Percentiles rank a stretch among this genome's conserved stretches.
Conservation (phyloP, 257 asterid species). For the Scutellaria baicalensis region DNA sequence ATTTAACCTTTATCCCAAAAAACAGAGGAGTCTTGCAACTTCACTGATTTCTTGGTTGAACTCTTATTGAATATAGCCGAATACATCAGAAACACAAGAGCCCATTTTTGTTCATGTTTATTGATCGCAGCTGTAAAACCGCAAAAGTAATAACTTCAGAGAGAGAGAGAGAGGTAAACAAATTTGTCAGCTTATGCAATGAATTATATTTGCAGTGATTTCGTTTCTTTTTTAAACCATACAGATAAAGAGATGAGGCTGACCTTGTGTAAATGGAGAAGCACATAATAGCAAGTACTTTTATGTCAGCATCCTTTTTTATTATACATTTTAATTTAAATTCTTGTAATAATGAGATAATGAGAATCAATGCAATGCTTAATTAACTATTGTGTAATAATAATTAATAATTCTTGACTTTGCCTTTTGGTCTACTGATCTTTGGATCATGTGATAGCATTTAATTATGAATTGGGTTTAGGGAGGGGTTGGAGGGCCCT, state of each 20-base stretch:
- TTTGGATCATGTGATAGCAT: conserved; percentile 51
- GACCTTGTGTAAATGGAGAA: conserved; percentile 1
- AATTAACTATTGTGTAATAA: background rate
- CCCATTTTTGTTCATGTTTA: background rate
- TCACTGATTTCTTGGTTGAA: background rate
- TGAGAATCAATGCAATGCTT: conserved; percentile 25
- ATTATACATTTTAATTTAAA: conserved; percentile 1
- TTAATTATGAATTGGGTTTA: conserved; percentile 14
- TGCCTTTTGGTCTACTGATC: conserved; percentile 10
- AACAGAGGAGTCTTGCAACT: conserved; percentile 17
- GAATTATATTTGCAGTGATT: background rate
- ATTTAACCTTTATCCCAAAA: conserved; percentile 13
- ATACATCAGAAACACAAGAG: background rate
- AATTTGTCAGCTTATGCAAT: conserved; percentile 7
- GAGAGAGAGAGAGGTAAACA: background rate
- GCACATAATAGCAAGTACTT: background rate
- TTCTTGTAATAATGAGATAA: conserved; percentile 8
- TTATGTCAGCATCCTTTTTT: background rate
- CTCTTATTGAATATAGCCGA: background rate
- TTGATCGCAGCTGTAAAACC: conserved; percentile 14
- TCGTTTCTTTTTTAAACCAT: background rate
- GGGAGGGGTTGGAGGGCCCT: conserved; percentile 11
- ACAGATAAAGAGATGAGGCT: background rate
- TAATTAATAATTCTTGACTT: background rate
- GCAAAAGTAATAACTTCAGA: conserved; percentile 3